These are phyloP conservation scores for Eragrostis curvula DNA, from an alignment of 176 grass and related monocot genomes.

Conservation along the genomic window DNA sequence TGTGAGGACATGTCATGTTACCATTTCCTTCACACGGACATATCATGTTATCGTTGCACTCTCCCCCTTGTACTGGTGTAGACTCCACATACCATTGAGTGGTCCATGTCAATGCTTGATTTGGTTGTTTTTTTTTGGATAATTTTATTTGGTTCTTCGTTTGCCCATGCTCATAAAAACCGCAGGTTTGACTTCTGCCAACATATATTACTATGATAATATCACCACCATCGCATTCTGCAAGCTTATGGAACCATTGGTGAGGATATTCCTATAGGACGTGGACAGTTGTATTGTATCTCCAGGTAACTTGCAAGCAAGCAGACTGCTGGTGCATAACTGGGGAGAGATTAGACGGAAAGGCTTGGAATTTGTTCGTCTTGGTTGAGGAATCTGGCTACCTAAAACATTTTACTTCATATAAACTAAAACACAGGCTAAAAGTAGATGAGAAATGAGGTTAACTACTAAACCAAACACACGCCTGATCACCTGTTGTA, in stretches of 20 bases:
- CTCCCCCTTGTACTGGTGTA: too few species aligned
- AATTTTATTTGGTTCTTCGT: neutral
- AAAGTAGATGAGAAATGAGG: conserved; percentile 52
- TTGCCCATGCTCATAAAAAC: conserved; percentile 8
- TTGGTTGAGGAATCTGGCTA: conserved; percentile 35
- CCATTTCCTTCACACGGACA: neutral
- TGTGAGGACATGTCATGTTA: neutral
- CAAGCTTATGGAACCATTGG: neutral
- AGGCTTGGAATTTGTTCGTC: conserved; percentile 30
- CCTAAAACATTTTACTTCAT: conserved; percentile 27
- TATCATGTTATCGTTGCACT: too few species aligned
- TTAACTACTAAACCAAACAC: conserved; percentile 48
- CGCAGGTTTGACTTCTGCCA: conserved; percentile 33
- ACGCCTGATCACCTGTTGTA: neutral
- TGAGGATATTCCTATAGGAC: neutral
- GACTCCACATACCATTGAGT: neutral
- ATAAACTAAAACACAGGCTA: neutral
- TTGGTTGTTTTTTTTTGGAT: neutral
- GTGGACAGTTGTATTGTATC: neutral
- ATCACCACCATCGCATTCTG: too few species aligned
- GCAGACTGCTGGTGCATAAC: conserved; percentile 5
- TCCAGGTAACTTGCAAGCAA: conserved; percentile 51
- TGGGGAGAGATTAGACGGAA: conserved; percentile 39
- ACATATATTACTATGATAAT: conserved; percentile 7
- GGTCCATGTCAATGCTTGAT: conserved; percentile 19